Evolutionary conservation across 371 early-diverging fungal genomes (phyloP).

Genomic region (Mortierella sp.): DNA sequence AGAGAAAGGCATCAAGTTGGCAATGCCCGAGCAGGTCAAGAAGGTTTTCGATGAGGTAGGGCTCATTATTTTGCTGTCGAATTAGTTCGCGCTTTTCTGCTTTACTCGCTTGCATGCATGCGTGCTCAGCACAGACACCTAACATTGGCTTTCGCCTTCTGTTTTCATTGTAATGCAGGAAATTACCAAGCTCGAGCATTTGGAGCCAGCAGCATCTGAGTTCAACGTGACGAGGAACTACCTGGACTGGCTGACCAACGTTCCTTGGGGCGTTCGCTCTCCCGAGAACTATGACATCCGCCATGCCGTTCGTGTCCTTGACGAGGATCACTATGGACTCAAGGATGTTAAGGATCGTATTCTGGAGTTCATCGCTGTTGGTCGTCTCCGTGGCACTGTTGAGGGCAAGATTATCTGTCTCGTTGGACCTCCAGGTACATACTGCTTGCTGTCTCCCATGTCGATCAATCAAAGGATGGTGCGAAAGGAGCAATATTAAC

Average conservation of each 20-base stretch:
- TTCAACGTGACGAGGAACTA: conserved; percentile 98
- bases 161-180: conserved; percentile 65
- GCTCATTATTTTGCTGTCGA: neutral
- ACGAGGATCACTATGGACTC: conserved; percentile 98
- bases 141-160: neutral
- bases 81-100: neutral
- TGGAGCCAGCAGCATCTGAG: conserved; percentile 97
- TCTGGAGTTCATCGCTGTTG: conserved; percentile 98
- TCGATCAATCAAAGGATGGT: neutral
- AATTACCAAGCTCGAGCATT: conserved; percentile 89
- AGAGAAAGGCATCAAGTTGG: conserved; percentile 82
- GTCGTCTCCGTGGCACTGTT: conserved; percentile 93
- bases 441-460: neutral
- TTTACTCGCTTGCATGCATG: neutral
- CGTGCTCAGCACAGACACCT: neutral
- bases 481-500: neutral
- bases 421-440: conserved; percentile 91
- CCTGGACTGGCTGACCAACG: conserved; percentile 96
- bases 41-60: conserved; percentile 95
- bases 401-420: conserved; percentile 98
- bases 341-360: conserved; percentile 99
- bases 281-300: conserved; percentile 91
- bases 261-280: conserved; percentile 95
- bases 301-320: conserved; percentile 87
- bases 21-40: conserved; percentile 91